Evolutionary conservation across 2,329 filamentous ascomycete species (phyloP).

Genomic region (Xylariaceae sp.): DNA sequence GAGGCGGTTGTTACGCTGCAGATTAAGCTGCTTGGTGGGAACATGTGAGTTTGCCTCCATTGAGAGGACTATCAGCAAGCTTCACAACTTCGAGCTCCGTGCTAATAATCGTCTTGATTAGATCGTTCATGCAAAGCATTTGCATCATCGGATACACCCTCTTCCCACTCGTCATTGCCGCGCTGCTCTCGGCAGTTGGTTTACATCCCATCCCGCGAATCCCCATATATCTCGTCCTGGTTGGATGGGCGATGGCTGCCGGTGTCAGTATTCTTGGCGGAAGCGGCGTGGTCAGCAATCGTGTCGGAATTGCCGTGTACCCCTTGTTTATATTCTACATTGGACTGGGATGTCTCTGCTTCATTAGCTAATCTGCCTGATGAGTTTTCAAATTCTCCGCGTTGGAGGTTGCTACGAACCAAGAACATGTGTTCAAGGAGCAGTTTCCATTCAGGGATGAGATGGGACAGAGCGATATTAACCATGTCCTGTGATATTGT

Average conservation of each 20-base stretch:
- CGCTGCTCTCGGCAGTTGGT: constrained; percentile 78
- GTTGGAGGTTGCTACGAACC: no score
- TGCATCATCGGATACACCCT: constrained; percentile 98
- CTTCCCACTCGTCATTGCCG: constrained; percentile 92
- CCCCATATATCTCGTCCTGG: constrained; percentile 83
- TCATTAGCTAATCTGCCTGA: constrained; percentile 68
- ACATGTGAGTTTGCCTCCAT: constrained; percentile 69
- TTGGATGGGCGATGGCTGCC: constrained; percentile 90
- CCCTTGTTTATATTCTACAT: constrained; percentile 95
- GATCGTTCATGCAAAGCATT: constrained; percentile 94
- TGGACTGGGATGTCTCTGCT: constrained; percentile 88
- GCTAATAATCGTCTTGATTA: constrained; percentile 34
- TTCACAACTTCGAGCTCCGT: no score
- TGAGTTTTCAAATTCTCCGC: background rate
- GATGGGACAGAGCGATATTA: no score
- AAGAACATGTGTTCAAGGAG: no score
- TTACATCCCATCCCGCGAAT: constrained; percentile 79
- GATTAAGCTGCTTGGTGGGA: constrained; percentile 92
- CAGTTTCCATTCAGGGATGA: no score
- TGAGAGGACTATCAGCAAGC: constrained; percentile 18
- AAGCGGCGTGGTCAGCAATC: constrained; percentile 91
- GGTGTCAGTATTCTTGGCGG: constrained; percentile 94
- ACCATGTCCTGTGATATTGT: no score
- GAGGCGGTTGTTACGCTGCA: constrained; percentile 96
- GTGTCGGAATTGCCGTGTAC: constrained; percentile 90